Percentiles rank a stretch among this genome's conserved stretches.
Conservation (phyloP, 2,329 filamentous ascomycete genomes). For the Talaromyces islandicus region DNA sequence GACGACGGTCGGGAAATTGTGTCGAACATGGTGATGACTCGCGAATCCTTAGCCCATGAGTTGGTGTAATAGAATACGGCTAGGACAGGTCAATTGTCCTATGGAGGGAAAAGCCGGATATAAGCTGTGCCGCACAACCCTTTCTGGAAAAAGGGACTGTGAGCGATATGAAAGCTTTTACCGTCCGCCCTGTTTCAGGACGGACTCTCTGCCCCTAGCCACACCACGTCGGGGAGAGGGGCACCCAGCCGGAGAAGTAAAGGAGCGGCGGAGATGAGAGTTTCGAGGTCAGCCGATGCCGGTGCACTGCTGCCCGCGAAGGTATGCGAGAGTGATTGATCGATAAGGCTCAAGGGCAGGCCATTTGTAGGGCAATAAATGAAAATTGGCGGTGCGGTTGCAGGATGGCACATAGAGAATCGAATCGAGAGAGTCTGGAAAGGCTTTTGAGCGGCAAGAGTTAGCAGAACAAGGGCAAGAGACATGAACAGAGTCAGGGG, state of each 20-base stretch:
- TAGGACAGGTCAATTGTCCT: not conserved
- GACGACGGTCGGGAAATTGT: constrained; percentile 2
- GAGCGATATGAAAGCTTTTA: constrained; percentile 24
- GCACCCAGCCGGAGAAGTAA: constrained; percentile 17
- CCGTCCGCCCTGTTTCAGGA: constrained; percentile 49
- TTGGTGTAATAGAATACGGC: not conserved
- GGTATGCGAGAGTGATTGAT: not conserved
- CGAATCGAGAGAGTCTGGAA: not conserved
- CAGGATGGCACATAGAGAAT: constrained; percentile 34
- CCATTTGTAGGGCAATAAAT: constrained; percentile 2
- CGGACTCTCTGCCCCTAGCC: constrained; percentile 45
- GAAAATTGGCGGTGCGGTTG: constrained; percentile 16
- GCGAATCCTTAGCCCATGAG: not conserved
- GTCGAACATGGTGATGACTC: constrained; percentile 7
- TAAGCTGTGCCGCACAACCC: not conserved
- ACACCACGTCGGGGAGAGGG: constrained; percentile 31
- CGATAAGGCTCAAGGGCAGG: constrained; percentile 5
- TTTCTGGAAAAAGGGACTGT: not conserved
- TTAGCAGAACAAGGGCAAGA: not conserved
- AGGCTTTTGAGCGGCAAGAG: not conserved
- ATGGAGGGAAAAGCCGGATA: not conserved
- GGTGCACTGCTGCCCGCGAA: not conserved
- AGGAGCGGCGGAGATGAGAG: not conserved
- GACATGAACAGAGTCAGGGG: not conserved
- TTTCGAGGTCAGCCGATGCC: not conserved